Evolutionary conservation across 495 filamentous ascomycete species (phyloP), one percentile per base, ranked within the genome.

Genomic region (Penicillium tannophilum): DNA sequence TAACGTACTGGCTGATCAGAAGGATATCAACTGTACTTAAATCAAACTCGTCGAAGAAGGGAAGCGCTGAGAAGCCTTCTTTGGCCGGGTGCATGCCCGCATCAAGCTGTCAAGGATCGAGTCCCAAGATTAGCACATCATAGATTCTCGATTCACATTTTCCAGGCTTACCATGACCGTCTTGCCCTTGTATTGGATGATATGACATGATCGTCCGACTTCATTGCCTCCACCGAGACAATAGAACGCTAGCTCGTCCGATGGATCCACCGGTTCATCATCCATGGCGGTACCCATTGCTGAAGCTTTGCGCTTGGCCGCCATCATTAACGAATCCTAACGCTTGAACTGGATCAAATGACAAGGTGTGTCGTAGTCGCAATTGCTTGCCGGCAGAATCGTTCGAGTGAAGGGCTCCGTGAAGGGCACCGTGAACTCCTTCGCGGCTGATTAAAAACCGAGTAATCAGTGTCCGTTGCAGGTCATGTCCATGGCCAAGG

Each of bases 31-130:
- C 93, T 6, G 90, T 96, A 73, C 94, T 97, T 33, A 98, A 79
- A 70, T 98, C 94, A 70, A 97, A 98, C 67, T 98, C 93, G 70
- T 98, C 94, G 69, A 96, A 98, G 79, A 96, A 98, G 0, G 94
- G 94, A 9, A 98, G 85, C 39, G 91, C 89, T 16, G 92, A 90
- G 51, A 97, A 87, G 8, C 94, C 94, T 61, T 97, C 93, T 69
- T 96, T 96, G n/a, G 91, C 94, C 42, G 94, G 92, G 65, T 98
- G 94, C 75, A 96, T 91, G 14, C 94, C 94, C 43, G 94, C 94
- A 79, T 98, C 94, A 51, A 98, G 90, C 91, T 55, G 12, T 44
- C 4, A n/a, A 19, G 9, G 7, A 35, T 31, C 6, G 11, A 42
- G 42, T 16, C 39, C 39, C 2, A 41, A 19, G 0, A 33, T 59